These are phyloP conservation scores for Mycena haematopus DNA, from an alignment of 768 basidiomycete genomes.

Conservation along the genomic window DNA sequence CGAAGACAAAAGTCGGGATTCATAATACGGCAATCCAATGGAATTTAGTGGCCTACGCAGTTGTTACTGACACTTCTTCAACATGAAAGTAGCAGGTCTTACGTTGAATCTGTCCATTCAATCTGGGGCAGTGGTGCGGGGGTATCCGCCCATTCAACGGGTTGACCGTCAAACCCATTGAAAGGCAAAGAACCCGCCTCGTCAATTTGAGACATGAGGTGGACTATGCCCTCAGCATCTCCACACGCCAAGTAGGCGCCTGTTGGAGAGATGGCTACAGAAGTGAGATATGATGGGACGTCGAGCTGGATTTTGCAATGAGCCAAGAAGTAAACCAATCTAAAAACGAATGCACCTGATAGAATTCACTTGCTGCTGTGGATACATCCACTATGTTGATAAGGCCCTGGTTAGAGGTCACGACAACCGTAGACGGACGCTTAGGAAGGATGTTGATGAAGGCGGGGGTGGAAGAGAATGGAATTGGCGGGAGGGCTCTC, in stretches of 20 bases:
- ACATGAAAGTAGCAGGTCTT: constrained; percentile 34
- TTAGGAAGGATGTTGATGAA: constrained; percentile 85
- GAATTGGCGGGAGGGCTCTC: constrained; percentile 81
- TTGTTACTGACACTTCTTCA: background rate
- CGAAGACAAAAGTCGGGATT: constrained; percentile 74
- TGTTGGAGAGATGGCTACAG: constrained; percentile 82
- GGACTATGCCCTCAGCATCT: constrained; percentile 83
- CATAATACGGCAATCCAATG: constrained; percentile 89
- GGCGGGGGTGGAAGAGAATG: constrained; percentile 86
- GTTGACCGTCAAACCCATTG: constrained; percentile 89
- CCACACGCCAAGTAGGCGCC: constrained; percentile 94
- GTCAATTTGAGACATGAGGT: constrained; percentile 78
- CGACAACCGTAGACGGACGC: constrained; percentile 72
- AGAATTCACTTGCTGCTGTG: constrained; percentile 72
- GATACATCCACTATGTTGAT: constrained; percentile 86
- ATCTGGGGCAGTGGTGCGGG: constrained; percentile 73
- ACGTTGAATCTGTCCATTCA: constrained; percentile 87
- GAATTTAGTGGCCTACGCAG: constrained; percentile 77
- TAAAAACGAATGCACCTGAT: constrained; percentile 63
- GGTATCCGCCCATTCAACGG: constrained; percentile 84
- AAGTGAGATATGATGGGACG: constrained; percentile 76
- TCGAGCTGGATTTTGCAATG: constrained; percentile 56
- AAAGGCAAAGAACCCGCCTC: constrained; percentile 71
- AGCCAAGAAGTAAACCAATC: constrained; percentile 4
- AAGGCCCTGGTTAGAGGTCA: constrained; percentile 82